phyloP scores from a whole-genome alignment of 2,329 filamentous ascomycete genomes.

The Penicillium brasilianum region DNA sequence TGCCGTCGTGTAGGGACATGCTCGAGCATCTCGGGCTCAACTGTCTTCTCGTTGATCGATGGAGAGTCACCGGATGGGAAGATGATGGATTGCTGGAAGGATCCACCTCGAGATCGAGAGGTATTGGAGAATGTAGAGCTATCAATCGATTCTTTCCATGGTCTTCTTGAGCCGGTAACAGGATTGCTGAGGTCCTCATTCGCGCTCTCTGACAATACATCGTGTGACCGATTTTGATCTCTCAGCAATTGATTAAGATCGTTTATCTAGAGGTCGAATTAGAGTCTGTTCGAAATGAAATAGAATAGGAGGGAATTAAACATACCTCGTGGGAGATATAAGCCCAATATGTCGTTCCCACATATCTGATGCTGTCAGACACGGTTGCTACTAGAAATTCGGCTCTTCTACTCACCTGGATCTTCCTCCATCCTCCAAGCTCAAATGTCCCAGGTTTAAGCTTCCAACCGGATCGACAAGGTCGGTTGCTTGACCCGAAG shows the following conservation, averaged over 20 bases:
- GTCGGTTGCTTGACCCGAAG: constrained; percentile 48
- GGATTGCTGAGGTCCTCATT: constrained; percentile 32
- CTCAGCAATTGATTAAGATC: constrained; percentile 51
- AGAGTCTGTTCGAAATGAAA: background rate
- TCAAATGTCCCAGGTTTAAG: constrained; percentile 49
- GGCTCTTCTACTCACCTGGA: constrained; percentile 29
- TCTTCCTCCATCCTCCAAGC: constrained; percentile 50
- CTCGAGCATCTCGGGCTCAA: constrained; percentile 49
- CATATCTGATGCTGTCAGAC: constrained; percentile 41
- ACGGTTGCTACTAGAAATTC: background rate
- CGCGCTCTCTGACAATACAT: constrained; percentile 29
- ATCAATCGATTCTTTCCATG: constrained; percentile 31
- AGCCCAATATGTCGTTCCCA: constrained; percentile 53
- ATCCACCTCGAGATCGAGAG: constrained; percentile 31
- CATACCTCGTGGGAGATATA: constrained; percentile 52
- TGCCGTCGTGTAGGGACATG: constrained; percentile 51
- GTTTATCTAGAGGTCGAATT: constrained; percentile 41
- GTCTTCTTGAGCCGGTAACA: constrained; percentile 17
- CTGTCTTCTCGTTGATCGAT: constrained; percentile 36
- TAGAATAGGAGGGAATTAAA: background rate
- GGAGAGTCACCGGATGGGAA: constrained; percentile 46
- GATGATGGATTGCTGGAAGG: constrained; percentile 45
- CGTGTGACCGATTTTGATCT: constrained; percentile 47
- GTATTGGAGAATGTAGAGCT: constrained; percentile 17
- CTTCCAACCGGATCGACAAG: constrained; percentile 50